Conservation (phyloP, 1,284 basidiomycete genomes). For the Sporisorium graminicola region DNA sequence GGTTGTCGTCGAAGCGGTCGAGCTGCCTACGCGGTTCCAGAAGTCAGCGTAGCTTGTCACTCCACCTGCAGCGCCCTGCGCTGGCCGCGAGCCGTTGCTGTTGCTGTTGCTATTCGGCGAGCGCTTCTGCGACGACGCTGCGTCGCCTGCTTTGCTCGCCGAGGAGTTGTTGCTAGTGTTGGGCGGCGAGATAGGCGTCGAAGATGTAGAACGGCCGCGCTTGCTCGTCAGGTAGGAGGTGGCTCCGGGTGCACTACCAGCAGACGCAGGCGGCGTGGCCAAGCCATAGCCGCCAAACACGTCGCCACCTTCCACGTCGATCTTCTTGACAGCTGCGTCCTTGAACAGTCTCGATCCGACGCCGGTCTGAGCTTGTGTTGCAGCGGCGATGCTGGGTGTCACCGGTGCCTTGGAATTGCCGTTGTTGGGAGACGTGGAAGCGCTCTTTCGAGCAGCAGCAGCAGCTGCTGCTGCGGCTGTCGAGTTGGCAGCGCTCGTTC, state of each 20-base stretch:
- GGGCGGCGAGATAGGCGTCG: slow-evolving; percentile 46
- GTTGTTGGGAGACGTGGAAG: slow-evolving; percentile 38
- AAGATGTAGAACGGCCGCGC: slow-evolving; percentile 36
- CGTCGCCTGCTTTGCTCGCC: slow-evolving; percentile 12
- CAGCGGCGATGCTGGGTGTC: slow-evolving; percentile 24
- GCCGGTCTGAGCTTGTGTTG: slow-evolving; percentile 9
- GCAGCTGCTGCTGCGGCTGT: slow-evolving; percentile 9
- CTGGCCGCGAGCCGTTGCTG: not conserved
- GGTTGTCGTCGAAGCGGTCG: slow-evolving; percentile 10
- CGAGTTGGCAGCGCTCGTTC: slow-evolving; percentile 6
- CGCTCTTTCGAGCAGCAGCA: slow-evolving; percentile 14
- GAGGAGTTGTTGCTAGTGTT: slow-evolving; percentile 29
- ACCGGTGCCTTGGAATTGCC: slow-evolving; percentile 23
- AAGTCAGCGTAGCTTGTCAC: slow-evolving; percentile 58
- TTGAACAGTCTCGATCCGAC: slow-evolving; percentile 47
- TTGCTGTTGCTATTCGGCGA: slow-evolving; percentile 11
- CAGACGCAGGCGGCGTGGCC: slow-evolving; percentile 49
- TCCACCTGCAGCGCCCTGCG: slow-evolving; percentile 18
- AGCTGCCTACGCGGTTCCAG: slow-evolving; percentile 54
- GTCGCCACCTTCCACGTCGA: slow-evolving; percentile 47
- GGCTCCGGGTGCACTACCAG: slow-evolving; percentile 37
- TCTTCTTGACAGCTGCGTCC: slow-evolving; percentile 47
- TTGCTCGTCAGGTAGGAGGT: slow-evolving; percentile 37
- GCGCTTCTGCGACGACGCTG: slow-evolving; percentile 11
- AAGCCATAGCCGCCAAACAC: slow-evolving; percentile 54